phyloP scores from a whole-genome alignment of 2,329 filamentous ascomycete species.

The Cladophialophora carrionii region DNA sequence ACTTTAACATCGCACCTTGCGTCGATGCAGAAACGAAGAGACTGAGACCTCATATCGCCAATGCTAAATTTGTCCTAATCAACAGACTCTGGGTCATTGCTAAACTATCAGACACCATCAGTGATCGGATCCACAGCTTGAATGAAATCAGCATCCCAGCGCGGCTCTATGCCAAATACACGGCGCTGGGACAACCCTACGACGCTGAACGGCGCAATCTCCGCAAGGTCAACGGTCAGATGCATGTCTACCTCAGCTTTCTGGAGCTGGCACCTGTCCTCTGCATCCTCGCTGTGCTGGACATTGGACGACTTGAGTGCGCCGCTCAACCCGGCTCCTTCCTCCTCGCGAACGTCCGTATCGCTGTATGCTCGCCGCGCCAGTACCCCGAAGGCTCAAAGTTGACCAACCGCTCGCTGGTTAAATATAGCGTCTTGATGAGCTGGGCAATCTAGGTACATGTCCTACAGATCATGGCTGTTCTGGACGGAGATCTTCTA shows the following conservation, averaged over 20 bases:
- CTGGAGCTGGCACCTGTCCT: conserved; percentile 21
- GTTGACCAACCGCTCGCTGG: conserved; percentile 1
- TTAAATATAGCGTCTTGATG: conserved; percentile 18
- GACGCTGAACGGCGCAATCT: background rate
- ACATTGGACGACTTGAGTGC: conserved; percentile 12
- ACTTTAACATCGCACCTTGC: background rate
- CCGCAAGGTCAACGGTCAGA: background rate
- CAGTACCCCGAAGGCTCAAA: conserved; percentile 1
- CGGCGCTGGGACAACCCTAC: background rate
- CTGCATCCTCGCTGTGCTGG: conserved; percentile 9
- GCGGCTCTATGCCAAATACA: background rate
- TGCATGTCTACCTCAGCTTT: conserved; percentile 3
- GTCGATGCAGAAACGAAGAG: background rate
- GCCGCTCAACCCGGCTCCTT: conserved; percentile 7
- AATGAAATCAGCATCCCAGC: background rate
- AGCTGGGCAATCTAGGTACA: conserved; percentile 25
- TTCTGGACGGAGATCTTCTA: conserved; percentile 13
- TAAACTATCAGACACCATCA: background rate
- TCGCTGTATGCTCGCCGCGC: background rate
- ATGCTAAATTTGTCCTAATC: background rate
- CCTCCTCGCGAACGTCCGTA: conserved; percentile 9
- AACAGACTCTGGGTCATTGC: background rate
- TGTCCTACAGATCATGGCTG: conserved; percentile 21
- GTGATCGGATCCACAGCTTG: background rate
- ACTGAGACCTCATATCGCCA: background rate